Conservation (phyloP, 352 stramenopile genomes). For the Phytopythium ostracodes region DNA sequence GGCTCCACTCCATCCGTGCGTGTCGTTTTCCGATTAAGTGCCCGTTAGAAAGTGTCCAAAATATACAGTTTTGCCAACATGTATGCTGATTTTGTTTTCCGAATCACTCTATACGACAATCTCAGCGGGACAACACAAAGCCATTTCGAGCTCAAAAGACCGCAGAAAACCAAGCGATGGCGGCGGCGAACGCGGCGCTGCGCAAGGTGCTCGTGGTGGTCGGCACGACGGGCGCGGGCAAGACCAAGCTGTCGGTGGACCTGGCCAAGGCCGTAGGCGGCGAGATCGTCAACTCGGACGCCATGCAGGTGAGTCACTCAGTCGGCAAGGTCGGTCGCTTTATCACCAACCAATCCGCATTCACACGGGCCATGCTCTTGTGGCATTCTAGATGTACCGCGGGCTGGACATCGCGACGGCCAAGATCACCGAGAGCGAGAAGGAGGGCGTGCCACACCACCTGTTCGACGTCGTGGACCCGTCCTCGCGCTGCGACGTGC, state of each 20-base stretch:
- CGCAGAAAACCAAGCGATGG: conserved; percentile 3
- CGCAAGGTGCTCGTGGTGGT: conserved; percentile 88
- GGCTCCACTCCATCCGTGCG: not conserved
- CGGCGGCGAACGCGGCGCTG: conserved; percentile 19
- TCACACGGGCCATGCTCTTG: no score
- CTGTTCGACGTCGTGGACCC: conserved; percentile 86
- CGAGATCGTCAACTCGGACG: conserved; percentile 91
- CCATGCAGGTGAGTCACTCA: conserved; percentile 71
- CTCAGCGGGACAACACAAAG: not conserved
- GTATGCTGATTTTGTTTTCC: not conserved
- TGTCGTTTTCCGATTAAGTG: not conserved
- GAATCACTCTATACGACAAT: not conserved
- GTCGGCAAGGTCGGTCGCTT: no score
- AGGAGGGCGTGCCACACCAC: conserved; percentile 87
- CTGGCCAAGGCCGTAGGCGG: conserved; percentile 85
- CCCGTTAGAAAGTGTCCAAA: conserved; percentile 4
- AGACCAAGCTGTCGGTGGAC: conserved; percentile 91
- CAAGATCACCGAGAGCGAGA: conserved; percentile 84
- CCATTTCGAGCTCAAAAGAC: not conserved
- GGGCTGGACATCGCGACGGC: conserved; percentile 87
- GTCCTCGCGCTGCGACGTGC: conserved; percentile 65
- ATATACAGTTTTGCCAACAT: conserved; percentile 5
- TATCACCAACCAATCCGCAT: no score
- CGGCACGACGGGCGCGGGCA: conserved; percentile 89
- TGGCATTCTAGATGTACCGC: conserved; percentile 87